phyloP scores from a whole-genome alignment of 2,329 filamentous ascomycete species.

The Madurella mycetomatis region DNA sequence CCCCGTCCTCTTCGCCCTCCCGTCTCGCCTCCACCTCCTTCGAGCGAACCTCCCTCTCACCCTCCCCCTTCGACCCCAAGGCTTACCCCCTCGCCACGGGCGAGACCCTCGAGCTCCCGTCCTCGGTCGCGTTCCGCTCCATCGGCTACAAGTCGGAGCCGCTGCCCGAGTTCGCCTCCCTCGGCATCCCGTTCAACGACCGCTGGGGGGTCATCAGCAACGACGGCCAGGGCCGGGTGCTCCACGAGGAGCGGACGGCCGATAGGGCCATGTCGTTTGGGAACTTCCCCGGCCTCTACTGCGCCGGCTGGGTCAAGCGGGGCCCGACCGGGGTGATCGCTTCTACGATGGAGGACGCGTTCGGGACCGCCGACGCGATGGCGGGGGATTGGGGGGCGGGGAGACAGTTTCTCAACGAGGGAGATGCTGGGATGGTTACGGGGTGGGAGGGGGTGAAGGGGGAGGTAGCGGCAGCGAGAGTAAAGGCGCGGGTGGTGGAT shows the following conservation, averaged over 20 bases:
- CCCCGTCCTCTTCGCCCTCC: constrained; percentile 58
- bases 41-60: constrained; percentile 45
- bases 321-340: constrained; percentile 95
- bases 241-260: constrained; percentile 33
- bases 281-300: constrained; percentile 71
- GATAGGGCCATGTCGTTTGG: constrained; percentile 37
- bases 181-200: constrained; percentile 75
- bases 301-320: constrained; percentile 92
- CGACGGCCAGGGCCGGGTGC: constrained; percentile 66
- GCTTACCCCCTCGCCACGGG: constrained; percentile 47
- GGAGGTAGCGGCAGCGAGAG: constrained; percentile 44
- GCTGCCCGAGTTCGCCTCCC: constrained; percentile 66
- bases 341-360: constrained; percentile 92
- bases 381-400: constrained; percentile 64
- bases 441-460: constrained; percentile 76
- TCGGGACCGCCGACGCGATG: constrained; percentile 80
- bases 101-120: constrained; percentile 51
- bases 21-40: too few species aligned
- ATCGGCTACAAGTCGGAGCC: constrained; percentile 87
- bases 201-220: constrained; percentile 74
- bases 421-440: constrained; percentile 14
- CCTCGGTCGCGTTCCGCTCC: constrained; percentile 80
- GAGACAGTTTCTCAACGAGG: constrained; percentile 36
- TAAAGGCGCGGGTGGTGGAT: constrained; percentile 58
- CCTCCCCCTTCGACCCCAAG: constrained; percentile 49